These are phyloP conservation scores for Hymenochaete sp. DNA, from an alignment of 1,284 basidiomycete genomes.

Conservation along the genomic window DNA sequence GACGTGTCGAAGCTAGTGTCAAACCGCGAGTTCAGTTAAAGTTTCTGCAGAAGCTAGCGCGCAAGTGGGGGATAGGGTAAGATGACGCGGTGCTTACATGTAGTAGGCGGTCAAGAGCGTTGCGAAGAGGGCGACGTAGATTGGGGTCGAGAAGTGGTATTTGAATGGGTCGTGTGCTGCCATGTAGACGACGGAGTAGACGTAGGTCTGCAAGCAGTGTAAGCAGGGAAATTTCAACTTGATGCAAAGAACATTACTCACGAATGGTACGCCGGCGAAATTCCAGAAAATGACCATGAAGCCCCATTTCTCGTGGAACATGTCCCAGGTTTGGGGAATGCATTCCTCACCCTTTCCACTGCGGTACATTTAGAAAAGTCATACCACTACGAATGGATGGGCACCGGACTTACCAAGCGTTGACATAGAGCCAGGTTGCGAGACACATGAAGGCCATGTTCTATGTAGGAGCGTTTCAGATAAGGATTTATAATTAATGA, in stretches of 20 bases:
- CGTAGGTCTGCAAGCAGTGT: constrained; percentile 66
- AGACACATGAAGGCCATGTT: constrained; percentile 98
- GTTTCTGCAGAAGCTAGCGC: constrained; percentile 13
- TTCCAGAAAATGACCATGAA: constrained; percentile 99
- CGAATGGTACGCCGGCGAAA: constrained; percentile 86
- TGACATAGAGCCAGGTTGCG: constrained; percentile 93
- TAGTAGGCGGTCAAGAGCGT: constrained; percentile 83
- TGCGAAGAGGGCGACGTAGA: constrained; percentile 63
- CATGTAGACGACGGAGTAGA: constrained; percentile 98
- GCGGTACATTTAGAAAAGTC: constrained; percentile 5
- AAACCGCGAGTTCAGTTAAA: too few relatives aligned
- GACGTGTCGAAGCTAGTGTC: constrained; percentile 75
- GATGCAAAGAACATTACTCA: constrained; percentile 30
- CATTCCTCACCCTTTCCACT: constrained; percentile 87
- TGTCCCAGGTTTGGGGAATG: constrained; percentile 99
- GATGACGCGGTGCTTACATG: constrained; percentile 43
- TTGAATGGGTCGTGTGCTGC: constrained; percentile 83
- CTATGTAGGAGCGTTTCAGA: constrained; percentile 31
- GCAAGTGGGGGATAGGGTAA: not conserved
- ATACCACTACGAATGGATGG: not conserved
- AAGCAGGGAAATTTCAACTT: not conserved
- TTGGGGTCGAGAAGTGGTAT: constrained; percentile 79
- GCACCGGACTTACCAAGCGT: constrained; percentile 66
- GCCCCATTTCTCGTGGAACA: constrained; percentile 96
- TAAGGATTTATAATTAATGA: not conserved